phyloP scores from a whole-genome alignment of 1,284 basidiomycete genomes.

The Apiotrichum gamsii region DNA sequence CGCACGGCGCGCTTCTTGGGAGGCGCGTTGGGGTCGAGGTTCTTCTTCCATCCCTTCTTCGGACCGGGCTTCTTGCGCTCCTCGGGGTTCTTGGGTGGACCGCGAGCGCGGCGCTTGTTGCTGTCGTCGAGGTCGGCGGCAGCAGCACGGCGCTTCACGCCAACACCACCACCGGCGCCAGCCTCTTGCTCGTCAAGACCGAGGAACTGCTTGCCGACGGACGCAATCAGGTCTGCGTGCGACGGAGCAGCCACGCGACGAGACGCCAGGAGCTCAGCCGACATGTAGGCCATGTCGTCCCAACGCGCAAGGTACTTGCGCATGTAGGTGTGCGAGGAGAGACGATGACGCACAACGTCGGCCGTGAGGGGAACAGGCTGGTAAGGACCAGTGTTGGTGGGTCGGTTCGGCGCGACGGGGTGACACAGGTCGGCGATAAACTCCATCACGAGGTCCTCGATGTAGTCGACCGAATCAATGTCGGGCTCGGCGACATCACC shows the following conservation, averaged over 20 bases:
- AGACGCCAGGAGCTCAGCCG: slow-evolving; percentile 24
- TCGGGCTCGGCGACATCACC: slow-evolving; percentile 39
- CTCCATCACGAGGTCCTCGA: slow-evolving; percentile 41
- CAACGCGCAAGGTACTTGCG: slow-evolving; percentile 39
- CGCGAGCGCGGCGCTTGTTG: slow-evolving; percentile 12
- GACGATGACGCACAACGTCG: slow-evolving; percentile 33
- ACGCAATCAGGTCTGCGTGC: slow-evolving; percentile 30
- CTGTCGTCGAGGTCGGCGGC: slow-evolving; percentile 2
- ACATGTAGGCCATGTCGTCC: slow-evolving; percentile 40
- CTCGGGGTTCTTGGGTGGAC: slow-evolving; percentile 20
- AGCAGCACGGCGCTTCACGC: slow-evolving; percentile 8
- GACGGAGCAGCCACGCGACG: slow-evolving; percentile 23
- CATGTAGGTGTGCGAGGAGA: slow-evolving; percentile 24
- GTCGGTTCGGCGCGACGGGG: slow-evolving; percentile 28
- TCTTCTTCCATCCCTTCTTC: slow-evolving; percentile 42
- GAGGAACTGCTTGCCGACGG: slow-evolving; percentile 33
- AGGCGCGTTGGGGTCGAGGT: slow-evolving; percentile 15
- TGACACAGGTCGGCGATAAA: slow-evolving; percentile 41
- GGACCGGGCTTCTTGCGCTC: slow-evolving; percentile 39
- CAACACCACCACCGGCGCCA: not conserved
- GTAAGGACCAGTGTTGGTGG: slow-evolving; percentile 12
- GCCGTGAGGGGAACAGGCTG: slow-evolving; percentile 24
- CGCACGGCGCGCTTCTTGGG: slow-evolving; percentile 8
- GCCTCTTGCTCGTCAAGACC: slow-evolving; percentile 25
- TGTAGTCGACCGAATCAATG: slow-evolving; percentile 37